Evolutionary conservation across 129 eudicot species (phyloP), one percentile per base, ranked within the genome.

Genomic region (Pulicaria dysenterica): DNA sequence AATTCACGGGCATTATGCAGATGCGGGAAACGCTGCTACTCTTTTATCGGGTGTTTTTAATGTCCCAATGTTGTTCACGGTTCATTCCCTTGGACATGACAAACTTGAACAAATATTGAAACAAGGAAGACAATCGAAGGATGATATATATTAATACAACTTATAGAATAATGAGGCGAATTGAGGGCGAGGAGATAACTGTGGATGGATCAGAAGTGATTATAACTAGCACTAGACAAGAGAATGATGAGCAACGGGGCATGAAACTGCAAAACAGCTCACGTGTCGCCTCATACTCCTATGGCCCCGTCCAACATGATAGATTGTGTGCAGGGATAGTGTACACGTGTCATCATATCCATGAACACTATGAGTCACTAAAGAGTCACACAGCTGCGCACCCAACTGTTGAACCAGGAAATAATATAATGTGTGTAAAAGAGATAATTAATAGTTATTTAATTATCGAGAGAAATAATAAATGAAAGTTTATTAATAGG

Each of bases 211-310:
- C 95, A 24, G 97, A 91, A 67, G 86, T 88, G 10, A 78, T 91
- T 55, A 86, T 91, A 45, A 91, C 97, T 37, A 91, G 97, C 77
- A 91, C 97, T 17, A 82, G 60, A 62, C 97, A 91, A 84, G 97
- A 91, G 79, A 88, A 88, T 56, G 97, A 91, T 47, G 97, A 91
- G 80, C 97, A 91, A 64, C 88, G 97, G 97, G 84, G 83, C n/a
- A n/a, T n/a, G n/a, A n/a, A n/a, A n/a, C n/a, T n/a, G n/a, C n/a
- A n/a, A n/a, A n/a, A n/a, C n/a, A n/a, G n/a, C n/a, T n/a, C n/a
- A n/a, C n/a, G n/a, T n/a, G n/a, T n/a, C n/a, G n/a, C n/a, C n/a
- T n/a, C n/a, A n/a, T n/a, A n/a, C n/a, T n/a, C n/a, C n/a, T n/a
- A n/a, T n/a, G n/a, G n/a, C n/a, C n/a, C n/a, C n/a, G n/a, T n/a